These are phyloP conservation scores for Sugiyamaella paludigena DNA, from an alignment of 1,139 yeast genomes.

Conservation along the genomic window DNA sequence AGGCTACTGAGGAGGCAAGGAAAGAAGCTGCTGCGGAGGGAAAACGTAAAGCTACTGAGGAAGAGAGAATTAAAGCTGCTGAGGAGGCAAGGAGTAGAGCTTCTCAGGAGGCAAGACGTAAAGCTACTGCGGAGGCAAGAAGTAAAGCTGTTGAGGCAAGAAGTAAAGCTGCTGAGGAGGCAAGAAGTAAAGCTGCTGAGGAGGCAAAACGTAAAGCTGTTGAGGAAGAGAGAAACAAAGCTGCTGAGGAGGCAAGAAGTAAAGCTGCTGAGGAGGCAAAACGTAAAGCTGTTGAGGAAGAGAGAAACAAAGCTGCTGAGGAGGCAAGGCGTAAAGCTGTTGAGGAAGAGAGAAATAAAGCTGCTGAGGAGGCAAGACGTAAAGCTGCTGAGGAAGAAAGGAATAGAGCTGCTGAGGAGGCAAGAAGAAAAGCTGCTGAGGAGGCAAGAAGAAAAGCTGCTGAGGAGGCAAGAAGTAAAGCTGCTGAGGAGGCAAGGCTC, in stretches of 20 bases:
- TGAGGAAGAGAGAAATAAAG: not conserved
- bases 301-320: not conserved
- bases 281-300: not conserved
- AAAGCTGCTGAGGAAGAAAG: not conserved
- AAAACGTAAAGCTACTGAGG: not conserved
- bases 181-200: constrained; percentile 3
- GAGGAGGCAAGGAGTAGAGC: too few relatives aligned
- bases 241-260: constrained; percentile 7
- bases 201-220: constrained; percentile 6
- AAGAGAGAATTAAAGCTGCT: not conserved
- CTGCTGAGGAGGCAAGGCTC: not conserved
- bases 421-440: not conserved
- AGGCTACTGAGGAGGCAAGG: constrained; percentile 5
- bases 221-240: constrained; percentile 8
- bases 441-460: not conserved
- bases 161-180: not conserved
- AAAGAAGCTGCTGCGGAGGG: not conserved
- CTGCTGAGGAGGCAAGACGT: not conserved
- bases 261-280: not conserved
- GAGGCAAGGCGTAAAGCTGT: too few relatives aligned
- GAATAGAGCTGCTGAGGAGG: not conserved
- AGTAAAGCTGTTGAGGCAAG: too few relatives aligned
- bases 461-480: not conserved
- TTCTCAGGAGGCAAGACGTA: too few relatives aligned
- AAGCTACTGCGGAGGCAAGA: not conserved